phyloP scores from a whole-genome alignment of 345 rosid species.

The Eucalyptus albens region DNA sequence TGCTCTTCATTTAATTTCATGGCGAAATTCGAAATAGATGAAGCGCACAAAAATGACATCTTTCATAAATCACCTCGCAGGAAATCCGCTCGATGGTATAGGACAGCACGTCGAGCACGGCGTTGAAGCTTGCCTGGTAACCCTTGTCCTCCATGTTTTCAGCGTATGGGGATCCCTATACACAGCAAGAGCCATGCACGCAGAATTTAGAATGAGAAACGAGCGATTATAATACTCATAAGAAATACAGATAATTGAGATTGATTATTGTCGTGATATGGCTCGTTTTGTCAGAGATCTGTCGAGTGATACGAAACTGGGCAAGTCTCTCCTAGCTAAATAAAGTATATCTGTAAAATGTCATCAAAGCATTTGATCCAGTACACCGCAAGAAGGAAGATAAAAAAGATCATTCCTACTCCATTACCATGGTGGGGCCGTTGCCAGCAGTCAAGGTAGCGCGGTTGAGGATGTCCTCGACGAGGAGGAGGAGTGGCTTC shows the following conservation, averaged over 20 bases:
- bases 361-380: background rate
- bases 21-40: background rate
- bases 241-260: background rate
- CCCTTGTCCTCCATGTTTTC: slow-evolving; percentile 26
- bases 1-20: background rate
- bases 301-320: background rate
- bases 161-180: background rate
- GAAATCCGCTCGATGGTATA: slow-evolving; percentile 53
- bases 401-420: background rate
- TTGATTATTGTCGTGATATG: background rate
- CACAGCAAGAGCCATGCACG: background rate
- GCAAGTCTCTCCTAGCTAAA: background rate
- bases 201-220: background rate
- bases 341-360: background rate
- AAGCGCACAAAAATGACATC: background rate
- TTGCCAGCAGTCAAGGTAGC: slow-evolving; percentile 20
- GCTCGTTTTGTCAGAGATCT: background rate
- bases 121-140: background rate
- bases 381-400: background rate
- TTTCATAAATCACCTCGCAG: slow-evolving; percentile 28
- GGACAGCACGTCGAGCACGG: slow-evolving; percentile 27
- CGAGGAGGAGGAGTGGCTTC: slow-evolving; percentile 44
- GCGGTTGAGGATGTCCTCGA: slow-evolving; percentile 57
- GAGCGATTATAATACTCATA: background rate
- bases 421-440: slow-evolving; percentile 12